Percentiles rank a stretch among this genome's conserved stretches.
Evolutionary conservation across 441 rosid genomes (phyloP).

Genomic region (Euphorbia celastroides): DNA sequence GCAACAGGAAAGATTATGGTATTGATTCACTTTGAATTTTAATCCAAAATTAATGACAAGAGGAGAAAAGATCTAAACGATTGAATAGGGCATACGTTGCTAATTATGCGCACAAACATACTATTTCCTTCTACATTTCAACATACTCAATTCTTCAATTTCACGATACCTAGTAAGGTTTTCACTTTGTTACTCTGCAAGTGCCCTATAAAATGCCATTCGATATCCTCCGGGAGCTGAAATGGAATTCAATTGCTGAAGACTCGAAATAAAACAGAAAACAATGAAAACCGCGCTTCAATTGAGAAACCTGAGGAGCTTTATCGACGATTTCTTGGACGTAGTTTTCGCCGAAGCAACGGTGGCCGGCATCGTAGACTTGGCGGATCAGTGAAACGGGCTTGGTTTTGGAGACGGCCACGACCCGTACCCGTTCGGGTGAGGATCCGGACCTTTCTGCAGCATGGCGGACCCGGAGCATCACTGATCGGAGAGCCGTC

Average conservation of each 20-base stretch:
- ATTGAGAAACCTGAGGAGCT: constrained; percentile 40
- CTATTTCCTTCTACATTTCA: background rate
- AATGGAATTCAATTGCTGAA: background rate
- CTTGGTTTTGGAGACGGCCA: constrained; percentile 82
- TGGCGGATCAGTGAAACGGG: constrained; percentile 76
- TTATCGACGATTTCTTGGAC: too few species aligned
- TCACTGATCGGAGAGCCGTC: constrained; percentile 63
- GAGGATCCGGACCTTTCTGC: constrained; percentile 50
- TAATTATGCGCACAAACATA: background rate
- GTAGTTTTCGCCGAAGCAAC: too few species aligned
- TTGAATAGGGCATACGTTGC: background rate
- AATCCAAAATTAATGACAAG: background rate
- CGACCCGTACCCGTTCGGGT: constrained; percentile 48
- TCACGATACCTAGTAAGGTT: constrained; percentile 44
- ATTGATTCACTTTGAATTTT: background rate
- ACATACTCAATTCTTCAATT: background rate
- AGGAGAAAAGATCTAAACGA: background rate
- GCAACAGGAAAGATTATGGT: background rate
- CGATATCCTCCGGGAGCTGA: too few species aligned
- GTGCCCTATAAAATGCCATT: constrained; percentile 79
- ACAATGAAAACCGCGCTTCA: too few species aligned
- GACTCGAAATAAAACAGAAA: background rate
- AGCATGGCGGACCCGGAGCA: constrained; percentile 59
- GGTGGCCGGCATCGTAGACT: constrained; percentile 82
- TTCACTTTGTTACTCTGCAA: constrained; percentile 90